Base-by-base conservation (phyloP, 2,329 filamentous ascomycete genomes). In the Pseudocercospora cruenta region DNA sequence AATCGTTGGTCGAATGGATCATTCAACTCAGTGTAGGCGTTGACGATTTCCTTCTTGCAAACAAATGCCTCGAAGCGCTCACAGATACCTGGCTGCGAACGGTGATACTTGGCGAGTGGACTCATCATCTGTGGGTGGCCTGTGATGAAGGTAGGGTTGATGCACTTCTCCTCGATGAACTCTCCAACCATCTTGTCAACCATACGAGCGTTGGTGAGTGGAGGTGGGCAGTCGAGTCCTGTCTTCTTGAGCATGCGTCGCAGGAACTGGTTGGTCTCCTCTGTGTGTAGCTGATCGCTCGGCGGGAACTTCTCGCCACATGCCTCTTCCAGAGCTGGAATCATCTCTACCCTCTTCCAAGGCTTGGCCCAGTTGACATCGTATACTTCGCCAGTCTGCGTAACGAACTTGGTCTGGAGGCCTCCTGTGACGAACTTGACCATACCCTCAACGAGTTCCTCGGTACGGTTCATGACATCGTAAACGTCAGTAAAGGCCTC, bases 21-120 rank as follows among this genome's bases (percentile, higher is more conserved):
- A 85, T 96, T 96, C 86, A 99, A 90, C 88, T 99, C 95, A 45
- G 94, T 98, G 83, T 97, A 96, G 5, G 94, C 94, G 77, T 99
- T 98, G 76, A 90, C 91, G 72, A 98, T 97, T 79, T 98, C 94
- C 87, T 95, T 96, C 86, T 93, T 96, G 85, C 91, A 93, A 54
- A 97, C 95, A 73, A 99, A 99, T 10, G 92, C 94, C 82, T 99
- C 95, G 80, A 98, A 98, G 63, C 95, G 91, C 84, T 99, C 95
- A 79, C 93, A 97, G 36, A 99, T 87, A 75, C 94, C 95, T 61
- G 90, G 86, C 69, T 88, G 87, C 55, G 85, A 82, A 71, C 95
- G 91, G 81, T 97, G 92, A 80, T 94, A 94, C 86, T 99, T 99
- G 84, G 95, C 95, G 19, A 99, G 86, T 8, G 95, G 95, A 16